These are phyloP conservation scores for Kurtzmaniella quercitrusa DNA, from an alignment of 1,139 yeast species.

Conservation along the genomic window DNA sequence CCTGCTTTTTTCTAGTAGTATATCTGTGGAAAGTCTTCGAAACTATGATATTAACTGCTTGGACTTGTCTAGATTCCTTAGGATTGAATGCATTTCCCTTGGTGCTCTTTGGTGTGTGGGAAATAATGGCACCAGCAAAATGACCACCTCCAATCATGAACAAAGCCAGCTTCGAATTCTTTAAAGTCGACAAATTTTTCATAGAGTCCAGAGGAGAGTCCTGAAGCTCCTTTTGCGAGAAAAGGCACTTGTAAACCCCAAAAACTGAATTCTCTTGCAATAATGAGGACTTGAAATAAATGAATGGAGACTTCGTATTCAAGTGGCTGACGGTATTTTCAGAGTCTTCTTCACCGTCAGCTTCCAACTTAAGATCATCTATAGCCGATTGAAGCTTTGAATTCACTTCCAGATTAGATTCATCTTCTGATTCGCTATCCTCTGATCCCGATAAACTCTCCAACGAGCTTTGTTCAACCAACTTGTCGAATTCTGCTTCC, in stretches of 20 bases:
- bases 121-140: constrained; percentile 90
- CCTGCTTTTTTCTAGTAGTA: constrained; percentile 95
- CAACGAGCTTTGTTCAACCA: constrained; percentile 47
- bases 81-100: constrained; percentile 51
- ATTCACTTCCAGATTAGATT: constrained; percentile 9
- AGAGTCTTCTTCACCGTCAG: constrained; percentile 18
- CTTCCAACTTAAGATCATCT: constrained; percentile 23
- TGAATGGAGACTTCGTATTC: constrained; percentile 62
- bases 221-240: constrained; percentile 32
- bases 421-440: constrained; percentile 20
- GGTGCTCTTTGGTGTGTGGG: constrained; percentile 58
- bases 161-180: constrained; percentile 55
- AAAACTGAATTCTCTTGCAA: constrained; percentile 48
- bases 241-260: constrained; percentile 69
- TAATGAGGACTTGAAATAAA: constrained; percentile 48
- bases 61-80: constrained; percentile 45
- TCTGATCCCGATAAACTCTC: constrained; percentile 64
- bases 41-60: constrained; percentile 59
- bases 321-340: constrained; percentile 45
- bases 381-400: constrained; percentile 28
- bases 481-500: constrained; percentile 56
- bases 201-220: constrained; percentile 42
- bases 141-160: constrained; percentile 98
- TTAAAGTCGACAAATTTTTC: constrained; percentile 26
- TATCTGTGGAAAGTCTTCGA: constrained; percentile 92